phyloP scores from a whole-genome alignment of 352 stramenopile species.

The Pythium volutum region DNA sequence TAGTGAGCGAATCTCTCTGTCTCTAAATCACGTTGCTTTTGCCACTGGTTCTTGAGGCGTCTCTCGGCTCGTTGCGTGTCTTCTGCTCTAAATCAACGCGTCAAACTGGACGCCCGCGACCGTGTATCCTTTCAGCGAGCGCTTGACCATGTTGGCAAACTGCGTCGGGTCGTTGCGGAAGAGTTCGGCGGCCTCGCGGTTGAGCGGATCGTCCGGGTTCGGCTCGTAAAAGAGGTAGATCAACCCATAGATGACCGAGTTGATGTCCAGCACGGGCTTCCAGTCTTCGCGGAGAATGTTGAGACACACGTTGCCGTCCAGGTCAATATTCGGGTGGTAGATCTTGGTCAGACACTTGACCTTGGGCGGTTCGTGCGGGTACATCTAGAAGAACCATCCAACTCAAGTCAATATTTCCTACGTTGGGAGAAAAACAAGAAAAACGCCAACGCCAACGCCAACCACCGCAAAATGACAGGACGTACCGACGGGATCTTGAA shows the following conservation, averaged over 20 bases:
- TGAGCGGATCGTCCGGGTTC: constrained; percentile 98
- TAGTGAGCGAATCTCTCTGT: background rate
- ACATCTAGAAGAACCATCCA: constrained; percentile 50
- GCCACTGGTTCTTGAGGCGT: background rate
- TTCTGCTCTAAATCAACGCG: constrained; percentile 56
- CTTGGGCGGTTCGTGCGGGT: constrained; percentile 97
- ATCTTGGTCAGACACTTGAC: constrained; percentile 97
- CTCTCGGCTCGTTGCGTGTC: background rate
- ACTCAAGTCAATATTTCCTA: too few species aligned
- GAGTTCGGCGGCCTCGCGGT: constrained; percentile 95
- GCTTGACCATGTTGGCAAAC: constrained; percentile 90
- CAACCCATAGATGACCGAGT: constrained; percentile 98
- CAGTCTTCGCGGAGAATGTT: constrained; percentile 98
- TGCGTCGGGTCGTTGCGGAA: constrained; percentile 93
- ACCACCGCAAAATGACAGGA: too few species aligned
- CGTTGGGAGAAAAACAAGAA: background rate
- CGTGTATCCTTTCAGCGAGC: constrained; percentile 77
- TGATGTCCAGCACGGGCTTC: constrained; percentile 99
- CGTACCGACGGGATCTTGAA: constrained; percentile 96
- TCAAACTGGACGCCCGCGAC: constrained; percentile 85
- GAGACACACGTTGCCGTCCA: constrained; percentile 98
- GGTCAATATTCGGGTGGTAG: constrained; percentile 99
- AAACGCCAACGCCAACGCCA: background rate
- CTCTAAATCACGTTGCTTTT: constrained; percentile 16
- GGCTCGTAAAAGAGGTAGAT: constrained; percentile 99